Conservation (phyloP, 2,329 filamentous ascomycete species). For the Fusarium virguliforme region DNA sequence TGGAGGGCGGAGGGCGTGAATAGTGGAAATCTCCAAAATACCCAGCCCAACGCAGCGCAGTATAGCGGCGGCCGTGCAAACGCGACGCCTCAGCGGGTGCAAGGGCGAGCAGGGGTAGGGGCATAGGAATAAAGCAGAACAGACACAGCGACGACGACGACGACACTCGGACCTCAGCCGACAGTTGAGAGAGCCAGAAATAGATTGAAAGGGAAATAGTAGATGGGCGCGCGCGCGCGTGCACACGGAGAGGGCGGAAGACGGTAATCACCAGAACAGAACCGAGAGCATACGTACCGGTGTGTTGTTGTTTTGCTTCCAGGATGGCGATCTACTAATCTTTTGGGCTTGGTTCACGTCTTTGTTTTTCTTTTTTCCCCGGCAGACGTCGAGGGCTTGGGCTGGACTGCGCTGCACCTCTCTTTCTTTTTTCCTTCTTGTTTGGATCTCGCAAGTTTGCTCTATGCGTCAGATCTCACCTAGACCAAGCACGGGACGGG, state of each 20-base stretch:
- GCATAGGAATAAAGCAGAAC: slow-evolving; percentile 35
- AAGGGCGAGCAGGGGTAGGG: slow-evolving; percentile 28
- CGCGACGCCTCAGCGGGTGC: slow-evolving; percentile 35
- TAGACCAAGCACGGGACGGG: slow-evolving; percentile 48
- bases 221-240: slow-evolving; percentile 21
- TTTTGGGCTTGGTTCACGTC: slow-evolving; percentile 27
- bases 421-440: slow-evolving; percentile 12
- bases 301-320: slow-evolving; percentile 15
- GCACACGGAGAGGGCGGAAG: slow-evolving; percentile 23
- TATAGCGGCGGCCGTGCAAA: slow-evolving; percentile 44
- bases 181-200: slow-evolving; percentile 38
- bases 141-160: slow-evolving; percentile 1
- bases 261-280: slow-evolving; percentile 6
- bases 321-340: slow-evolving; percentile 15
- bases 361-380: slow-evolving; percentile 29
- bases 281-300: slow-evolving; percentile 6
- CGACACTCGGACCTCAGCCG: slow-evolving; percentile 26
- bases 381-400: slow-evolving; percentile 23
- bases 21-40: slow-evolving; percentile 27
- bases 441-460: slow-evolving; percentile 48
- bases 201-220: slow-evolving; percentile 39
- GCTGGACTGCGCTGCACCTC: not conserved
- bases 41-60: slow-evolving; percentile 36
- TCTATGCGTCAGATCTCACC: slow-evolving; percentile 50
- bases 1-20: slow-evolving; percentile 33